Percentiles rank a stretch among this genome's conserved stretches.
Conservation (phyloP, 148 eudicot genomes). For the Linanthus parryae region DNA sequence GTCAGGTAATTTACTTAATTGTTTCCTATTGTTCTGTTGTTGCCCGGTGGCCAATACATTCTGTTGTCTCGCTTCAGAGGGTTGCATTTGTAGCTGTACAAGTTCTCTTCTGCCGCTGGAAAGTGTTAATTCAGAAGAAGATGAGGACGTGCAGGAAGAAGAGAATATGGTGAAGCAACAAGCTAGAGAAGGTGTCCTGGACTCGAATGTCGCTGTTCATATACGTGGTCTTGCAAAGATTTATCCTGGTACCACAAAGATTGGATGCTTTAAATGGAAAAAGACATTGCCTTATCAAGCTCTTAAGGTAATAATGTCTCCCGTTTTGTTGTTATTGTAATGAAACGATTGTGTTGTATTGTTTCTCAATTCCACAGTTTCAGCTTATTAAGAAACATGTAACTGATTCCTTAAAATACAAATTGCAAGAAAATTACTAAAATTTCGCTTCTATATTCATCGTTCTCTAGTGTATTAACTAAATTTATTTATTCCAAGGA, state of each 20-base stretch:
- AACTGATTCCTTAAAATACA: no score
- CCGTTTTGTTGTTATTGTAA: no score
- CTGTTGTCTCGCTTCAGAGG: conserved; percentile 26
- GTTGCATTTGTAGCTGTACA: conserved; percentile 73
- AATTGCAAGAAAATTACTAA: no score
- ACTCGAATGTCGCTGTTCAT: conserved; percentile 73
- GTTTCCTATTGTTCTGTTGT: neutral
- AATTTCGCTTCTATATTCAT: no score
- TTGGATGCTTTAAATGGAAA: conserved; percentile 72
- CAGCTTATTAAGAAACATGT: no score
- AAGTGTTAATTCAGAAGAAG: conserved; percentile 51
- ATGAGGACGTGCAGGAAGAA: conserved; percentile 84
- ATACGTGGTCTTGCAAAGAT: conserved; percentile 80
- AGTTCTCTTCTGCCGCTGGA: conserved; percentile 40
- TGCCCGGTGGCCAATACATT: neutral
- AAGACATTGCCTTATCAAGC: conserved; percentile 78
- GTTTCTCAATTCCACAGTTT: no score
- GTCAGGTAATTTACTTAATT: conserved; percentile 39
- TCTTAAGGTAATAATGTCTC: conserved; percentile 73
- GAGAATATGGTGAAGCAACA: conserved; percentile 72
- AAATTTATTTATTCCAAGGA: no score
- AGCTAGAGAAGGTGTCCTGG: conserved; percentile 36
- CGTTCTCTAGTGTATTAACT: no score
- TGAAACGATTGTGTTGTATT: no score
- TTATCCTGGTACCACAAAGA: conserved; percentile 53